A percentile compares a stretch with the other conserved stretches of the same genome.
Evolutionary conservation across 163 green algal species (phyloP).

Genomic region (Coccomyxa subellipsoidea): DNA sequence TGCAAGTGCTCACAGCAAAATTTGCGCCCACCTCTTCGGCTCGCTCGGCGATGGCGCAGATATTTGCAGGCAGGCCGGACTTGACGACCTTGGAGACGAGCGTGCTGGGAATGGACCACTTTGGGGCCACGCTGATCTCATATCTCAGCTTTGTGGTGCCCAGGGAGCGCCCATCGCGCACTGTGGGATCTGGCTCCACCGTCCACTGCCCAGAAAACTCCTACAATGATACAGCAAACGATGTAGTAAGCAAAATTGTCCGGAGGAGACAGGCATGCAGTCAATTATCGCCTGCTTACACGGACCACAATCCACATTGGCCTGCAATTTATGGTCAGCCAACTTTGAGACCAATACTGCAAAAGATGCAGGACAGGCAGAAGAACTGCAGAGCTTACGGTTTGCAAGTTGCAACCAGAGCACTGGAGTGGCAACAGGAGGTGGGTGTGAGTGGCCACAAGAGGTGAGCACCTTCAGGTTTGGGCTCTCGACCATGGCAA

Average conservation of each 20-base stretch:
- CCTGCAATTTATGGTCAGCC: no score
- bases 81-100: slow-evolving; percentile 45
- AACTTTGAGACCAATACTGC: no score
- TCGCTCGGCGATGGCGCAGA: slow-evolving; percentile 35
- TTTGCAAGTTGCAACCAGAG: no score
- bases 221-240: slow-evolving; percentile 16
- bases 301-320: no score
- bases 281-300: no score
- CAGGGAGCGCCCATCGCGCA: slow-evolving; percentile 13
- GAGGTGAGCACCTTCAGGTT: neutral
- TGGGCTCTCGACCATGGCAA: slow-evolving; percentile 38
- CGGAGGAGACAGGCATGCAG: neutral
- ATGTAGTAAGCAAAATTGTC: neutral
- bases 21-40: slow-evolving; percentile 49
- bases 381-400: no score
- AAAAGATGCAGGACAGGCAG: no score
- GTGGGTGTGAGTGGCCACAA: no score
- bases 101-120: slow-evolving; percentile 34
- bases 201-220: slow-evolving; percentile 50
- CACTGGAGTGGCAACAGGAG: no score
- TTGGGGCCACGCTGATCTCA: slow-evolving; percentile 44
- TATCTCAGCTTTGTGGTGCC: slow-evolving; percentile 44
- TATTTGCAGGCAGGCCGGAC: slow-evolving; percentile 50
- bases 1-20: no score
- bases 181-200: slow-evolving; percentile 39